Evolutionary conservation across 768 basidiomycete genomes (phyloP), one percentile per base, ranked within the genome.

Genomic region (Suillus weaverae): DNA sequence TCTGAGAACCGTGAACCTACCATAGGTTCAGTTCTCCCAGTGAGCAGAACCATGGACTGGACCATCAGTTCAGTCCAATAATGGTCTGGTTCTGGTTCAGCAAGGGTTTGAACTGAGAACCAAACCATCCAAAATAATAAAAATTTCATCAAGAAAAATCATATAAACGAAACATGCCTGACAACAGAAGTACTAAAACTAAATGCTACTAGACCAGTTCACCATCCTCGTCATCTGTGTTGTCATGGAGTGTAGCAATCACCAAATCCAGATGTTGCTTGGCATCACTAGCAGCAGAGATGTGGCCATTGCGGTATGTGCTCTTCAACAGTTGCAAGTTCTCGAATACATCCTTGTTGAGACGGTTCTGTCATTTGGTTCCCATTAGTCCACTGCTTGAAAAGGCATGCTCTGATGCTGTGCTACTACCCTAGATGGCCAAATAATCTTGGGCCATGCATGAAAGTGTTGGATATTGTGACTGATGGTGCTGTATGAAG

Each of bases 251-350:
- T 7, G 20, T 20, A n/a, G 43, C 43, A 44, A 44, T 44, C 43
- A 44, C 4, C 8, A 20, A 7, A 44, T 44, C 43, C 8, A 44
- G 4, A 10, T 44, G 43, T 20, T 44, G 43, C 8, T 44, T 56
- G 13, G 71, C 68, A 48, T 73, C 61, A 39, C 66, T 54, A 20
- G 54, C 35, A 10, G 71, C 71, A 18, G 55, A 41, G 39, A 75
- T 70, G 62, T 72, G 69, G 8, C 76, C 69, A 66, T 74, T 71
- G 13, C 65, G 43, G 51, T 78, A 78, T 4, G 61, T 69, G 68
- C 62, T 64, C 63, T 78, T 78, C 26, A 78, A 9, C 20, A 44
- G 9, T 8, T 44, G 43, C 43, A 65, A 10, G 69, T 66, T 60
- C 59, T 71, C 67, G 57, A 77, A 78, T 7, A 68, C 68, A 26